These are phyloP conservation scores for Avicennia marina DNA, from an alignment of 257 asterid species.

Conservation along the genomic window DNA sequence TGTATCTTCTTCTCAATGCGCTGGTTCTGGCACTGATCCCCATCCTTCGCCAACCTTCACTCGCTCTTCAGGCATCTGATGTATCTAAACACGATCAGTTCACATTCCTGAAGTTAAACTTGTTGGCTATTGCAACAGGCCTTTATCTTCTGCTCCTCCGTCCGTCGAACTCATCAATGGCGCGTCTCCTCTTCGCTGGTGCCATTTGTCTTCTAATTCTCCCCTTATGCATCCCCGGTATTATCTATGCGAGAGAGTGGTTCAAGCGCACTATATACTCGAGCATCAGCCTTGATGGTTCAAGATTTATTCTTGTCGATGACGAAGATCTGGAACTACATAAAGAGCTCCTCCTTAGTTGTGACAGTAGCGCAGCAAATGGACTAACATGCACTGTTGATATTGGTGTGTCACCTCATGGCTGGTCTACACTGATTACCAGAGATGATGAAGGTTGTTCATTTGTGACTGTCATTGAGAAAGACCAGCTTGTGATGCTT, in stretches of 20 bases:
- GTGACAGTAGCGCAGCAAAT: slow-evolving; percentile 25
- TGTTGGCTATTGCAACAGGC: slow-evolving; percentile 62
- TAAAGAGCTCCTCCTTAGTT: slow-evolving; percentile 47
- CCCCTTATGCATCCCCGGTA: slow-evolving; percentile 70
- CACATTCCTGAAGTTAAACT: slow-evolving; percentile 45
- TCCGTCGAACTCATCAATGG: slow-evolving; percentile 27
- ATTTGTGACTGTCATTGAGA: slow-evolving; percentile 36
- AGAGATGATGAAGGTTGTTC: slow-evolving; percentile 28
- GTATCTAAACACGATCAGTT: slow-evolving; percentile 52
- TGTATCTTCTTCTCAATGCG: slow-evolving; percentile 82
- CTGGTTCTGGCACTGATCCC: slow-evolving; percentile 54
- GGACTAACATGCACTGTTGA: slow-evolving; percentile 16
- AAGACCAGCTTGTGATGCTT: slow-evolving; percentile 53
- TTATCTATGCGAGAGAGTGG: slow-evolving; percentile 67
- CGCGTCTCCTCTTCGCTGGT: slow-evolving; percentile 48
- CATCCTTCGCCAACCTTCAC: slow-evolving; percentile 58
- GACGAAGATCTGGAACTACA: slow-evolving; percentile 61
- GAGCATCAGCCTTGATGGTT: slow-evolving; percentile 34
- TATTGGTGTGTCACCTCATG: slow-evolving; percentile 17
- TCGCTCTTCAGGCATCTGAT: slow-evolving; percentile 25
- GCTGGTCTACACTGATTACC: no score
- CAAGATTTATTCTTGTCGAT: slow-evolving; percentile 60
- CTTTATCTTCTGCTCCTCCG: slow-evolving; percentile 70
- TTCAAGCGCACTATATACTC: slow-evolving; percentile 41
- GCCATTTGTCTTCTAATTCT: slow-evolving; percentile 58